Percentiles rank a stretch among this genome's conserved stretches.
phyloP scores from a whole-genome alignment of 352 stramenopile genomes.

The Pelagophyceae sp. region DNA sequence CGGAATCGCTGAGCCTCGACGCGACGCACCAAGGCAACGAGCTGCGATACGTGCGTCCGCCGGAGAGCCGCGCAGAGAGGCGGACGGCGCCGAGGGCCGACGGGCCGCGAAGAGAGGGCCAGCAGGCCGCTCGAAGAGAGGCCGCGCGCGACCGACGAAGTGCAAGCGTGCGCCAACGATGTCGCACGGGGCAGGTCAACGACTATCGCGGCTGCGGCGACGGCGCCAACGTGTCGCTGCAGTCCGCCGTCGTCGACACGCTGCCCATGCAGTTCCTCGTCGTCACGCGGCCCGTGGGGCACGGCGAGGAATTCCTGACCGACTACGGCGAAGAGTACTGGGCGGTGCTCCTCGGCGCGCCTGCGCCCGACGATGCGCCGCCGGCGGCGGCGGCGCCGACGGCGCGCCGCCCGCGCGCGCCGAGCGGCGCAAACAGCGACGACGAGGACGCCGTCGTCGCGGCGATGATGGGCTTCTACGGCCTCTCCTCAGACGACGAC shows the following conservation, averaged over 20 bases:
- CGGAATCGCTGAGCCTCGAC: slow-evolving; percentile 6
- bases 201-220: not conserved
- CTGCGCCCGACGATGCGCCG: not conserved
- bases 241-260: not conserved
- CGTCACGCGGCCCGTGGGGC: not conserved
- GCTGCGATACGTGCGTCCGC: slow-evolving; percentile 12
- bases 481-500: not conserved
- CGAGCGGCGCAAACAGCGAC: not conserved
- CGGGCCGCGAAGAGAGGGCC: too few species aligned
- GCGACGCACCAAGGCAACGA: not conserved
- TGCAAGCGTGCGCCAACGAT: too few species aligned
- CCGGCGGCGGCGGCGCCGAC: not conserved
- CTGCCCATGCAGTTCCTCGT: slow-evolving; percentile 5
- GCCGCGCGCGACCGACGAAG: too few species aligned
- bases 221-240: not conserved
- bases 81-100: too few species aligned
- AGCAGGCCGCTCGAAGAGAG: too few species aligned
- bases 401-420: not conserved
- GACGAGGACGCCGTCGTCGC: not conserved
- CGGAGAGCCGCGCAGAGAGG: too few species aligned
- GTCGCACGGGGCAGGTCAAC: too few species aligned
- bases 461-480: not conserved
- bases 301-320: not conserved
- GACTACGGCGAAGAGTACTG: slow-evolving; percentile 18
- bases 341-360: not conserved